Conservation (phyloP, 2,329 filamentous ascomycete genomes). For the Colletotrichum karsti region DNA sequence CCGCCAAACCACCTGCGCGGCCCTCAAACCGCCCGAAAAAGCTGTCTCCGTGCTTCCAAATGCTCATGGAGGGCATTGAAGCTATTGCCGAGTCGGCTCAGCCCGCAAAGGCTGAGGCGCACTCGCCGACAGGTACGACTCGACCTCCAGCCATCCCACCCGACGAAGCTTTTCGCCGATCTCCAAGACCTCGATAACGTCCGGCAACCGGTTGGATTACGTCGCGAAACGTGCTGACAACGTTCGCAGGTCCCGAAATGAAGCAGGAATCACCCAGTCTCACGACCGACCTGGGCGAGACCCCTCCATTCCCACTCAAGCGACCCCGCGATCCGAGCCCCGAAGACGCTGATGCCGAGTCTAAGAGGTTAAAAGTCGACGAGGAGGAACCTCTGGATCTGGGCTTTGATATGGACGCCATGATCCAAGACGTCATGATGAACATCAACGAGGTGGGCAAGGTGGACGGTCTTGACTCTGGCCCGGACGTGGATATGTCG, state of each 20-base stretch:
- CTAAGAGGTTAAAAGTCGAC: conserved; percentile 36
- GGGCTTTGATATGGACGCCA: conserved; percentile 34
- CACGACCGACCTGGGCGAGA: conserved; percentile 39
- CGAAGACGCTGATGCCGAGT: conserved; percentile 39
- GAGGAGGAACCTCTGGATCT: conserved; percentile 32
- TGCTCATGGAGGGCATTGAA: conserved; percentile 36
- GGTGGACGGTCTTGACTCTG: conserved; percentile 36
- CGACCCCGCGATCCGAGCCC: conserved; percentile 43
- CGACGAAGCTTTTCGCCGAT: conserved; percentile 23
- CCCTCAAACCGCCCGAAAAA: conserved; percentile 1
- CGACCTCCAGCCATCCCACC: conserved; percentile 4
- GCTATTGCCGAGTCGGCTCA: conserved; percentile 52
- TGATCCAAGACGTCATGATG: conserved; percentile 39
- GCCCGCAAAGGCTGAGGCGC: conserved; percentile 42
- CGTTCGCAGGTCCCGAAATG: conserved; percentile 39
- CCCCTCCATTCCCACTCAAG: conserved; percentile 46
- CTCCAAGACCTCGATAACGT: conserved; percentile 15
- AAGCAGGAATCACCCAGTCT: conserved; percentile 46
- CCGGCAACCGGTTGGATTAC: background rate
- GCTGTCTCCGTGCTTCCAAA: conserved; percentile 24
- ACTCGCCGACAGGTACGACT: conserved; percentile 45
- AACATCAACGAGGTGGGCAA: conserved; percentile 29
- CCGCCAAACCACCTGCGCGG: conserved; percentile 20
- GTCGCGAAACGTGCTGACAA: conserved; percentile 35
- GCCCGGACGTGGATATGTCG: conserved; percentile 36